Evolutionary conservation across 495 filamentous ascomycete genomes (phyloP), one percentile per base, ranked within the genome.

Genomic region (Aspergillus homomorphus): DNA sequence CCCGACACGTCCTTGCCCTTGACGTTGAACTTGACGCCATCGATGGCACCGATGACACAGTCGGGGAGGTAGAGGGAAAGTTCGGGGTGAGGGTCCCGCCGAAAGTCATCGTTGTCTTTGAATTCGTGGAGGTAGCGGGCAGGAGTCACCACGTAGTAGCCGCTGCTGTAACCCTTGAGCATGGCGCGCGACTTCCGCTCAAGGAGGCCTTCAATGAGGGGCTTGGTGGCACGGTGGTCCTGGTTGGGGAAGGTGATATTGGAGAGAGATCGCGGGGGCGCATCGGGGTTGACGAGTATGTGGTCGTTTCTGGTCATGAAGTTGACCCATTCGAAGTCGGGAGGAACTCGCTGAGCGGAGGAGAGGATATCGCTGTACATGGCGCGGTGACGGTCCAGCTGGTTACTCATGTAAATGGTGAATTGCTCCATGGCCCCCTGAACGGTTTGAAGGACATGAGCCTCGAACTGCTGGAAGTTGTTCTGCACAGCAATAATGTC

Each of bases 101-200:
- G 82, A 66, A 89, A 76, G 68, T 96, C 87, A 71, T 98, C 93
- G 68, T 87, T 87, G 66, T 93, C 90, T 71, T 96, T 96, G 80
- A 95, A 98, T 67, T 98, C 94, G 73, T 98, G 94, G 48, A 98
- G 77, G 73, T 87, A 98, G 60, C 88, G 87, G 20, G 86, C 81
- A 0, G 88, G 87, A 3, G 91, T 96, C 24, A 98, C 84, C 49
- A 93, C 92, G 66, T 96, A 98, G 78, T 92, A 96, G 58, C 80
- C 82, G 1, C 89, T 83, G 57, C 81, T 86, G 73, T 89, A 96
- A 58, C 87, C 87, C 64, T 82, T 83, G 74, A 91, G 83, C 59
- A 91, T 81, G 60, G 90, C 89, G 45, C 88, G 87, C 42, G 84
- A 87, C 74, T 96, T 96, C 53, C 91, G 87, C 73, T 96, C 90